Base-by-base conservation (phyloP, 1,284 basidiomycete species). In the Rugosomyces carneus region DNA sequence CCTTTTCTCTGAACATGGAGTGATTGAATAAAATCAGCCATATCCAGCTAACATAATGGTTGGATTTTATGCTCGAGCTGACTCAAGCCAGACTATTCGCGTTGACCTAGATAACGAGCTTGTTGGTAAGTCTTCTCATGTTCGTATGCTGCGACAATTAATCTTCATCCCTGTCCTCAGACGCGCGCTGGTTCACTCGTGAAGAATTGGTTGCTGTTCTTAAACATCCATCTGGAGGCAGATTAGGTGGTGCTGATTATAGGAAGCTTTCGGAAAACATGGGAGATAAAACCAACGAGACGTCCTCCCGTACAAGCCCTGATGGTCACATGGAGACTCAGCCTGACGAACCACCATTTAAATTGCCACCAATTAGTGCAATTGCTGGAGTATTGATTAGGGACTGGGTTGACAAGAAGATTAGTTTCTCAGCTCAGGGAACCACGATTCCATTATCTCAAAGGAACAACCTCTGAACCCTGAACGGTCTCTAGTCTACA, bases 101-200 rank as follows among this genome's bases (percentile, higher is more conserved):
- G 72, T 79, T 9, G 94, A 98, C 65, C 76, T 99, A 11, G 95
- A 98, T 61, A 95, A 96, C 57, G 95, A 99, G 69, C 78, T 99
- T n/a, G 84, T 89, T 61, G 89, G 90, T 87, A 53, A 42, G 77
- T 64, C 26, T 18, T 18, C 48, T 18, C n/a, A 16, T 41, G 35
- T 16, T 34, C 48, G n/a, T 8, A 4, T 13, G 36, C 11, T 16
- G 16, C 7, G 8, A 31, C 9, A n/a, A 19, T 15, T 43, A 11
- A 10, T 2, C 16, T 40, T 9, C 27, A 45, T 23, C 44, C 26
- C 32, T 27, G 35, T 45, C 18, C 38, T 9, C 54, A 91, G 93
- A 97, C 59, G 93, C 92, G 0, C 77, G 78, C 46, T 99, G 89
- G 84, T 97, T 84, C 66, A 84, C 85, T 6, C 80, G 89, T 8